Base-by-base conservation (phyloP, 2,329 filamentous ascomycete species). In the Xylaria sp. region DNA sequence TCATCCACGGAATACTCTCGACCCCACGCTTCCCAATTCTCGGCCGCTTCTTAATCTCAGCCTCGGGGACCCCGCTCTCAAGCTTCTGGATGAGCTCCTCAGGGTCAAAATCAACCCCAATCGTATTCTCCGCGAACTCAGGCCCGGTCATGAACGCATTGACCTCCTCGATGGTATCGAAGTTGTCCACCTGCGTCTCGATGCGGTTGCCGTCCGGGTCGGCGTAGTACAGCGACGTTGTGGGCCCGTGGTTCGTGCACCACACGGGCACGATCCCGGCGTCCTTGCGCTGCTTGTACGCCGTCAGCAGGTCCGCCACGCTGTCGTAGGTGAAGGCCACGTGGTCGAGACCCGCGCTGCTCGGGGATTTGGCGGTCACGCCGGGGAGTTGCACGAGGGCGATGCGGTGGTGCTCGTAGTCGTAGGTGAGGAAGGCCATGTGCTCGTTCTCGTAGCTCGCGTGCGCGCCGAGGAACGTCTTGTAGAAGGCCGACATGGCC, bases 161-260 rank as follows among this genome's bases (percentile, higher is more conserved):
- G 0, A 82, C 80, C 41, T 83, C 83, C 28, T 79, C 78, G 1
- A 66, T 66, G 0, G 75, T 79, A 5, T 79, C 78, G 61, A 84
- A 83, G 58, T 81, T 82, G 65, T 84, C 82, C 2, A 84, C 81
- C 72, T 86, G 83, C 3, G 79, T 81, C 76, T 86, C 85, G 37
- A 86, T 62, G 71, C 76, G 70, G 74, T 86, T 86, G 13, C 83
- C 82, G 72, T 87, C 84, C 5, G 84, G 84, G 73, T 86, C 84
- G 8, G 70, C 66, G 72, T 86, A 86, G 74, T 86, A 86, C 48
- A 86, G 81, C 71, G 79, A 82, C 0, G 79, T 83, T 1, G 82
- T 86, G 1, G 79, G 78, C 2, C 85, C 84, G 73, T 87, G 84
- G 72, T 86, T 84, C 39, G 84, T 78, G 66, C 75, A 80, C 82